These are phyloP conservation scores for Fusarium duplospermum DNA, from an alignment of 2,329 filamentous ascomycete genomes.

Conservation along the genomic window DNA sequence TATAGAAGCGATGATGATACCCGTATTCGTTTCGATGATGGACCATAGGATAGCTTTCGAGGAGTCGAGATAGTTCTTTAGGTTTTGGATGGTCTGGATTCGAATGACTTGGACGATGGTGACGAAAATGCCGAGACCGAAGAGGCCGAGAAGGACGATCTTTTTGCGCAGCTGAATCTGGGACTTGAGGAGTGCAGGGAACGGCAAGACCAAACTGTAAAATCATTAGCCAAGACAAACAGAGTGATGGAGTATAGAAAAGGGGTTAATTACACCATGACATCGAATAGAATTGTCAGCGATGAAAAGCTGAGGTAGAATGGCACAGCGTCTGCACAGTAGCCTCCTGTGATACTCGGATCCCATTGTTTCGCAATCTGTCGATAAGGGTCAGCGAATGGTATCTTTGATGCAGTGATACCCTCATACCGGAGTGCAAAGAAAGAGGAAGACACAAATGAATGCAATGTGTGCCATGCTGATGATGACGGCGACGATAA, in stretches of 20 bases:
- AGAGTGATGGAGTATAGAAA: background rate
- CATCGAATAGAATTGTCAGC: conserved; percentile 53
- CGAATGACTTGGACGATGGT: conserved; percentile 61
- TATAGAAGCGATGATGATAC: conserved; percentile 54
- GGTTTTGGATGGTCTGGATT: conserved; percentile 56
- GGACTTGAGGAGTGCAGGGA: background rate
- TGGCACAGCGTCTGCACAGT: conserved; percentile 52
- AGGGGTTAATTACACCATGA: conserved; percentile 48
- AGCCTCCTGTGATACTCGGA: conserved; percentile 44
- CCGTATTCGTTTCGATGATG: conserved; percentile 54
- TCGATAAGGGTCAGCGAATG: background rate
- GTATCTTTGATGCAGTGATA: background rate
- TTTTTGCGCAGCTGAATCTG: conserved; percentile 48
- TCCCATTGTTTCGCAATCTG: conserved; percentile 55
- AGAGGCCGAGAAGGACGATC: conserved; percentile 53
- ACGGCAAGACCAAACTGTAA: background rate
- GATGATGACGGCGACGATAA: conserved; percentile 47
- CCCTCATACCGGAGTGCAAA: conserved; percentile 47
- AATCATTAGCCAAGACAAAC: background rate
- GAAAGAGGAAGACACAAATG: conserved; percentile 47
- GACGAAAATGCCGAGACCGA: conserved; percentile 60
- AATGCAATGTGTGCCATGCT: conserved; percentile 53
- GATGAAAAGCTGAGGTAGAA: conserved; percentile 56
- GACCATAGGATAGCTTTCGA: conserved; percentile 56
- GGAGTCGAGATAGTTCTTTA: conserved; percentile 57